Evolutionary conservation across 768 basidiomycete species (phyloP), one percentile per base, ranked within the genome.

Genomic region (Infundibulicybe gibba): DNA sequence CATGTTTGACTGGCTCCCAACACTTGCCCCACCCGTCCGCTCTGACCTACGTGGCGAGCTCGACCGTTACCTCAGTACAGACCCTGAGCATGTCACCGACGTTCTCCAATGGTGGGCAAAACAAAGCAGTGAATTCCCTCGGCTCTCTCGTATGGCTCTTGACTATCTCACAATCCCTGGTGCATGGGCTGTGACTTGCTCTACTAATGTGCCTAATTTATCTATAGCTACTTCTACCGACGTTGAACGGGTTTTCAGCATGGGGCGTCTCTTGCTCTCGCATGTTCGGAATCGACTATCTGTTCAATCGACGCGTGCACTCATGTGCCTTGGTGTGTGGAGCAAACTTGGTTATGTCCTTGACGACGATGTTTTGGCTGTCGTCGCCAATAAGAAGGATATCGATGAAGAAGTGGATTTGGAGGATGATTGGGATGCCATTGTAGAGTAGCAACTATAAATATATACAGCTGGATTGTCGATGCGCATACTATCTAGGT

Each of bases 321-420:
- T 65, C 5, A 43, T 72, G 31, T 73, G 70, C 47, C 55, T 71
- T 0, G 61, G 61, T 6, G 44, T 31, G 1, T 73, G 69, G 69
- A 63, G 59, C 17, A 32, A 10, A 2, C 14, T 61, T 21, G 61
- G 57, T 3, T 44, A 62, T 0, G 51, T 71, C 1, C 58, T 56
- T 4, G 14, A 44, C 30, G 19, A 33, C 30, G 43, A 44, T 44
- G 33, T 31, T 60, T 19, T 54, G 60, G 1, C 48, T 37, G 20
- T 47, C 32, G 49, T 15, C 3, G 17, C 17, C 14, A 14, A n/a
- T 14, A 14, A 14, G 14, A 10, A 38, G 3, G 35, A n/a, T 4
- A 10, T 38, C 10, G 35, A 19, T n/a, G 10, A 38, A 10, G 35
- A 38, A 19, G 35, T 4, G 10, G 35, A 38, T 19, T 19, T 38